Evolutionary conservation across 148 eudicot species (phyloP), one percentile per base, ranked within the genome.

Genomic region (Nepenthes gracilis): DNA sequence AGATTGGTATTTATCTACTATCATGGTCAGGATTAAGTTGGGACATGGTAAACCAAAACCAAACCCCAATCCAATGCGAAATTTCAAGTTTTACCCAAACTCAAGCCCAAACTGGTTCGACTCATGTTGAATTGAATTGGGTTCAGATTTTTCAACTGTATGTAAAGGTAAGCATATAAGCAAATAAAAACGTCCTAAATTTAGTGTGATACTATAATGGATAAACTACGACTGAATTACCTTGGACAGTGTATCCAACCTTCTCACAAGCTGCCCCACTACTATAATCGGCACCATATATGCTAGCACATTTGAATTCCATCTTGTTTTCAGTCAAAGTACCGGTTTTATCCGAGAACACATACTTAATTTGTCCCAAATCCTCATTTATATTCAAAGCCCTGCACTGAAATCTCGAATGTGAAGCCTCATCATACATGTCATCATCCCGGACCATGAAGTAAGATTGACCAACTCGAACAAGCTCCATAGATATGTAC

Each of bases 401-500:
- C 77, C 99, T 77, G 57, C 99, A 94, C 76, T 86, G 95, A 60
- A 94, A 94, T 67, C 86, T 80, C 54, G 90, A 71, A 57, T 90
- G 74, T 36, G 99, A 72, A n/a, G 81, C 73, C 71, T 77, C 81
- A 67, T 94, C 88, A 63, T 76, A 85, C 97, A 94, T 81, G 14
- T 70, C 60, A 15, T 62, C 5, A 69, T 94, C 99, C 8, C 77
- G 71, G 63, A 85, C 87, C 99, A 94, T 94, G 66, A 94, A 94
- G 76, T 80, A 94, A 64, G 97, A 91, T 80, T 94, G 99, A 64
- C 99, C 99, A 68, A 89, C 83, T 54, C 99, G 95, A 54, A 94
- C 99, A 72, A 94, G 97, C 78, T 94, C 99, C 97, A 94, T 86
- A 48, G 99, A 94, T 79, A 94, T 94, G 69, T 94, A 94, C 69